These are phyloP conservation scores for Dioszegia aurantiaca DNA, from an alignment of 768 basidiomycete species.

Conservation along the genomic window DNA sequence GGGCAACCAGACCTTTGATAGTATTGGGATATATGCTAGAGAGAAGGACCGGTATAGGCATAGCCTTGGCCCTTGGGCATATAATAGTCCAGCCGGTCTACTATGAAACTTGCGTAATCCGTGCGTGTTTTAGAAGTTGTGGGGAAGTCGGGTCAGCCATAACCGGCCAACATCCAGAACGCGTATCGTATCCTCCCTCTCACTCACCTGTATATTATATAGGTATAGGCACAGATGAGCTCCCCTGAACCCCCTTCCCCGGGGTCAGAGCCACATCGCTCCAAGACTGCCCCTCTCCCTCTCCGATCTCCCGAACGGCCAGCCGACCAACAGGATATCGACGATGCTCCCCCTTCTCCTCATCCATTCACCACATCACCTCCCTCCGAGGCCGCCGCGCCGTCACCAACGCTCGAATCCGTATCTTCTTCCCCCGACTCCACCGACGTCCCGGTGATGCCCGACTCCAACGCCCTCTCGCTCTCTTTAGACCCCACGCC, in stretches of 20 bases:
- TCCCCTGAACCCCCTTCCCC: background rate
- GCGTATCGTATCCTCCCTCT: background rate
- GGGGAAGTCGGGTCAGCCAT: background rate
- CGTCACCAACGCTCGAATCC: too few relatives aligned
- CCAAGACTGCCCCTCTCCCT: constrained; percentile 25
- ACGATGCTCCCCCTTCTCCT: background rate
- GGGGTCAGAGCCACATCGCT: constrained; percentile 12
- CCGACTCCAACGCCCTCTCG: background rate
- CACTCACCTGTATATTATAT: background rate
- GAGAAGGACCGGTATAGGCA: too few relatives aligned
- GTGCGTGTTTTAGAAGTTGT: constrained; percentile 7
- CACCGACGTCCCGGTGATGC: background rate
- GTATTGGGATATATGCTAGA: too few relatives aligned
- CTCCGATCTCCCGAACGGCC: background rate
- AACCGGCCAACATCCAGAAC: background rate
- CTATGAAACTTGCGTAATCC: too few relatives aligned
- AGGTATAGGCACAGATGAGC: background rate
- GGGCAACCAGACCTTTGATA: too few relatives aligned
- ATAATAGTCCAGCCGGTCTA: too few relatives aligned
- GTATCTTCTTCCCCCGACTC: too few relatives aligned
- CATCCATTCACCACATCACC: too few relatives aligned
- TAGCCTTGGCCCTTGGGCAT: too few relatives aligned
- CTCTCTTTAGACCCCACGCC: background rate
- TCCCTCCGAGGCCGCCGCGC: too few relatives aligned
- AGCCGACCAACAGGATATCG: background rate